Evolutionary conservation across 345 rosid genomes (phyloP), one percentile per base, ranked within the genome.

Genomic region (Luvunga scandens): DNA sequence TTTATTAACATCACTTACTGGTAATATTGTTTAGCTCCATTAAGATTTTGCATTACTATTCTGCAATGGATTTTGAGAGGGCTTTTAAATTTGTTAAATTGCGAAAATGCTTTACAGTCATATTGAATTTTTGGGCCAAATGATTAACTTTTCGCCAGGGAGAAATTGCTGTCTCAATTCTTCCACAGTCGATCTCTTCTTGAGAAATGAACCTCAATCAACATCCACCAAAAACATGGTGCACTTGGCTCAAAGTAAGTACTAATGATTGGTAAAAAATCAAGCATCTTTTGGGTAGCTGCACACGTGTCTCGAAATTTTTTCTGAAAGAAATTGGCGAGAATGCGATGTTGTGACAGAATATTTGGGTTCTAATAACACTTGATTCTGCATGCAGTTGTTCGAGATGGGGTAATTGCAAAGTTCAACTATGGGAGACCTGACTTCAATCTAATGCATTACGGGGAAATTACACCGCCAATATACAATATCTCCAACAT

Each of bases 231-330:
- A 90, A 85, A 95, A 91, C 88, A 77, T 95, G 92, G 88, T 93
- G 50, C 98, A 95, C 79, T 87, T 93, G 82, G 76, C 93, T 85
- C 98, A 95, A 76, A 90, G 98, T 95, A 88, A 80, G 93, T 81
- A 24, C 38, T 42, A 42, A 12, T 42, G 12, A 42, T 42, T 42
- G 50, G 50, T 42, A 12, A 42, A 42, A 42, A 42, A 12, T 42
- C 50, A 42, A 42, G 50, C 50, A 42, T 3, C 50, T 10, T 12
- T 10, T 4, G 16, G 50, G 16, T 42, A 42, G 16, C 50, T 42
- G 16, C 4, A 42, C 50, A 42, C 4, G 16, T 42, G 50, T 42
- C 50, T 9, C 48, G 0, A 9, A 9, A 1, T 42, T 12, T 3
- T 42, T 39, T 42, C 50, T 42, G 13, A 42, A 42, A 42, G 2